Base-by-base conservation (phyloP, 2,329 filamentous ascomycete genomes). In the Seiridium unicorne region DNA sequence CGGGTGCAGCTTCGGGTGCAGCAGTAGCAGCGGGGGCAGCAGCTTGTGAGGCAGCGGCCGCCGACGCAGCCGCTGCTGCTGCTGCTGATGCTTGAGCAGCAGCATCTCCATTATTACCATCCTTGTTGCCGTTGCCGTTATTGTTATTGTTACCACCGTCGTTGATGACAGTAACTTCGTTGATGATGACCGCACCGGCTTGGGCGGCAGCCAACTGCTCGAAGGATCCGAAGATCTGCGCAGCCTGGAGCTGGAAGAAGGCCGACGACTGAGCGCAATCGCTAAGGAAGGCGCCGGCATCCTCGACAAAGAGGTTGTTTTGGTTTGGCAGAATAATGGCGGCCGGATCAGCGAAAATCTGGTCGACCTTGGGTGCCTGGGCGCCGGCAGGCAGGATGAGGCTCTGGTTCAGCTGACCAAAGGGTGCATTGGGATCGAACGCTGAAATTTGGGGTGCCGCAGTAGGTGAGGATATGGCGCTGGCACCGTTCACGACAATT, bases 321-420 rank as follows among this genome's bases (percentile, higher is more conserved):
- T 74, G 72, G 62, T 66, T 64, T 3, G 73, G 67, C 34, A 76
- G 64, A 60, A 77, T 75, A 60, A 77, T 77, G 54, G 68, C 65
- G 18, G 76, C 76, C 7, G 76, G 76, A 62, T 77, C 76, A 5
- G 64, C 63, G 57, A 77, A 71, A 51, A 75, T 63, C 56, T 74
- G 65, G 38, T 67, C 63, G 53, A 67, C 61, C 8, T 49, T 11
- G 13, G 67, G 65, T 8, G 65, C 65, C 46, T 61, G 35, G 2
- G 70, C 72, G 5, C 65, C 73, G 63, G 69, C 69, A 6, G 74
- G 73, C 55, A 77, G 69, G 60, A 77, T 70, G 59, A 77, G 48
- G 56, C 65, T 70, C 64, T 74, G 68, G 65, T 70, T 69, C 51
- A 72, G 36, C 54, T 69, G 68, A 36, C 73, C 74, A 54, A 74